Evolutionary conservation across 2,329 filamentous ascomycete genomes (phyloP), one percentile per base, ranked within the genome.

Genomic region (Fusarium compactum): DNA sequence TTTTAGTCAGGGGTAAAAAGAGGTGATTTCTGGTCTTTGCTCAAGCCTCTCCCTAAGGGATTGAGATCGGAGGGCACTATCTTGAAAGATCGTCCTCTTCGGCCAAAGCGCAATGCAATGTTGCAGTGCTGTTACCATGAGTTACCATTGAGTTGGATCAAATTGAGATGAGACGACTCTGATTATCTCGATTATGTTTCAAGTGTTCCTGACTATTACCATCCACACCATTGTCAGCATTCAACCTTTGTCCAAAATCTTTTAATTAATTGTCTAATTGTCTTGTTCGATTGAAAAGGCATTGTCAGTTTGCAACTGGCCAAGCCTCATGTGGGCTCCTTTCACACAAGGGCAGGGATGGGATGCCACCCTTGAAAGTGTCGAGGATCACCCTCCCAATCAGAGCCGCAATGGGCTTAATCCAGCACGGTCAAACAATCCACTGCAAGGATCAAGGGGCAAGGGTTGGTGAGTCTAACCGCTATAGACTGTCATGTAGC

Each of bases 271-370:
- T 34, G 29, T 34, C 30, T 24, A 40, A 25, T 38, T 27, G 12
- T 43, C 34, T 27, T 25, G n/a, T 16, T 29, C 32, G 34, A 38
- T n/a, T 38, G 34, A 38, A 61, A 44, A 41, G 6, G 44, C 62
- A 55, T 55, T 62, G 50, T 58, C 50, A 61, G 45, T 53, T 67
- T 65, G 58, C 62, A 55, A 65, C 63, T 65, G 63, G 64, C 64
- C 69, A 71, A 65, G 43, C 60, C 52, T 63, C 54, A 69, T 67
- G 63, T 72, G 73, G 66, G 34, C 27, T 67, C 51, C 32, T 43
- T 47, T 41, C 27, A n/a, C 44, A 62, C 63, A 62, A 62, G 50
- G 46, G 60, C 58, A 74, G 58, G 73, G 68, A 38, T 38, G 18
- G 10, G 34, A 38, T 38, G 56, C 9, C 27, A n/a, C 53, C 65